phyloP scores from a whole-genome alignment of 257 asterid genomes.

The Gynochthodes officinalis region DNA sequence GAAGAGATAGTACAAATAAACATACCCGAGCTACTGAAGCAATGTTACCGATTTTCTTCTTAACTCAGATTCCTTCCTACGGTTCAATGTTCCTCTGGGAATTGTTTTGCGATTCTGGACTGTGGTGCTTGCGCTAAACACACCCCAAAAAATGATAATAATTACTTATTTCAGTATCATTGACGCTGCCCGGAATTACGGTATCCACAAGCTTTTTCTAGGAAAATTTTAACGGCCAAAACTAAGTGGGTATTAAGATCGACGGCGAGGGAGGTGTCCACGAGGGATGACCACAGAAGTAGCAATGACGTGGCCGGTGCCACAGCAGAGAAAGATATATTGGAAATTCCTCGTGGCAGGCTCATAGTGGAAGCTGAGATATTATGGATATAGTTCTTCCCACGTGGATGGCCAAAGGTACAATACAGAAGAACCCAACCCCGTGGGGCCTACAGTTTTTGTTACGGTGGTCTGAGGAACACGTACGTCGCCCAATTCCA shows the following conservation, averaged over 20 bases:
- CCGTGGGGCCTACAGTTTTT: conserved; percentile 14
- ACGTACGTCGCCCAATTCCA: conserved; percentile 23
- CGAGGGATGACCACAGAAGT: conserved; percentile 8
- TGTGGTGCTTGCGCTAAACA: no score
- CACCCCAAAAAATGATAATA: no score
- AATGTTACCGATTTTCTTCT: not conserved
- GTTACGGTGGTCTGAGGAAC: conserved; percentile 17
- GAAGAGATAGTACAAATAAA: not conserved
- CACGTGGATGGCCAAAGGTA: conserved; percentile 15
- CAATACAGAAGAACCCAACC: not conserved
- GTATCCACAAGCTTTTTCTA: conserved; percentile 33
- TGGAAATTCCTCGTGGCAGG: conserved; percentile 28
- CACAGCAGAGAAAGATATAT: conserved; percentile 23
- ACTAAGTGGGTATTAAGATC: not conserved
- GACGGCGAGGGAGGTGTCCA: conserved; percentile 10
- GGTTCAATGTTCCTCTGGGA: conserved; percentile 19
- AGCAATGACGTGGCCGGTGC: conserved; percentile 37
- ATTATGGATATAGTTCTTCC: conserved; percentile 26
- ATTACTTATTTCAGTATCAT: no score
- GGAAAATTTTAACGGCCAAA: conserved; percentile 19
- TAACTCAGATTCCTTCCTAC: no score
- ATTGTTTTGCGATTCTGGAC: conserved; percentile 13
- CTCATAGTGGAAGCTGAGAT: conserved; percentile 29
- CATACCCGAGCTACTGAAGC: conserved; percentile 10
- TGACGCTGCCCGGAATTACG: conserved; percentile 20